These are phyloP conservation scores for Salvia hispanica DNA, from an alignment of 257 asterid species.

Conservation along the genomic window DNA sequence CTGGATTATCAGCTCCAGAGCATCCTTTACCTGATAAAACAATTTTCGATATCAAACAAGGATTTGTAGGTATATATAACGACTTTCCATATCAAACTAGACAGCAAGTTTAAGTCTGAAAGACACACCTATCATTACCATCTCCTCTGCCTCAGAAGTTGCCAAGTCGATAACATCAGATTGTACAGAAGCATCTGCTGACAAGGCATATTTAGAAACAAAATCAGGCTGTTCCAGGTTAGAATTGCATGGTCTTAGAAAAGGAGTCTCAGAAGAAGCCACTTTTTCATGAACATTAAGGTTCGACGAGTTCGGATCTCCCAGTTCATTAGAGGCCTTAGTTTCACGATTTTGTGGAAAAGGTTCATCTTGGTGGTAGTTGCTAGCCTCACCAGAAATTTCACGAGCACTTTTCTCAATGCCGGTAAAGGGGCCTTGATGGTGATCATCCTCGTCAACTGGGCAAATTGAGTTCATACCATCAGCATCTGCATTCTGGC, in stretches of 20 bases:
- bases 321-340: constrained; percentile 37
- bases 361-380: constrained; percentile 41
- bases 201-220: constrained; percentile 36
- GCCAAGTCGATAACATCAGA: constrained; percentile 41
- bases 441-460: constrained; percentile 31
- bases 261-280: constrained; percentile 32
- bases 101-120: constrained; percentile 32
- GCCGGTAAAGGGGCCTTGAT: constrained; percentile 31
- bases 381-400: constrained; percentile 41
- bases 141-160: constrained; percentile 49
- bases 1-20: constrained; percentile 38
- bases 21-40: constrained; percentile 43
- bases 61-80: constrained; percentile 18
- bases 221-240: constrained; percentile 40
- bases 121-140: constrained; percentile 61
- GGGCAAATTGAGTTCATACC: constrained; percentile 28
- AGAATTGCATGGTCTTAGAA: constrained; percentile 64
- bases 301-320: constrained; percentile 34
- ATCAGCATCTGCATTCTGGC: constrained; percentile 32
- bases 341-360: constrained; percentile 36
- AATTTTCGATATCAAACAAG: constrained; percentile 20
- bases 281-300: constrained; percentile 40
- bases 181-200: constrained; percentile 40
- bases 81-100: neutral
- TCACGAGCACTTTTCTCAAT: constrained; percentile 37